phyloP scores from a whole-genome alignment of 2,329 filamentous ascomycete genomes.

The Purpureocillium lavendulum region DNA sequence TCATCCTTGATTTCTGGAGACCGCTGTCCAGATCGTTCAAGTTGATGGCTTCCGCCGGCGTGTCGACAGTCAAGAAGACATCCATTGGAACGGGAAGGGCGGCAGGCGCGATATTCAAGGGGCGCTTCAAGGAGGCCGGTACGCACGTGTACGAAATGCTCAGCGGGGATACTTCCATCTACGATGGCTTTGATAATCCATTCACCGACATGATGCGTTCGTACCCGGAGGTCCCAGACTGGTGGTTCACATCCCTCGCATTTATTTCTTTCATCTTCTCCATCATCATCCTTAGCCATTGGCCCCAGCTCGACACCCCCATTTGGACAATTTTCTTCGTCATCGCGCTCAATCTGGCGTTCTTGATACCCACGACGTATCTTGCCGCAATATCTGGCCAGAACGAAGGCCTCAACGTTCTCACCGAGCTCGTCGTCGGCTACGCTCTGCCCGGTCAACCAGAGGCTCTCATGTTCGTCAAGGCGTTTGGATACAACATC shows the following conservation, averaged over 20 bases:
- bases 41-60: conserved; percentile 13
- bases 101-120: conserved; percentile 16
- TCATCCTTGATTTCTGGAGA: conserved; percentile 23
- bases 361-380: conserved; percentile 30
- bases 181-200: conserved; percentile 32
- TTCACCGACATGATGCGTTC: conserved; percentile 33
- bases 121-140: conserved; percentile 20
- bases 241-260: conserved; percentile 27
- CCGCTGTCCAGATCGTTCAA: conserved; percentile 23
- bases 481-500: conserved; percentile 31
- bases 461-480: conserved; percentile 41
- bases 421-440: conserved; percentile 30
- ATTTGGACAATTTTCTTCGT: conserved; percentile 21
- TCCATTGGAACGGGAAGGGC: conserved; percentile 17
- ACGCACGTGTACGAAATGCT: conserved; percentile 20
- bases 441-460: conserved; percentile 24
- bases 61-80: conserved; percentile 7
- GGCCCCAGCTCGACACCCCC: conserved; percentile 17
- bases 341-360: conserved; percentile 27
- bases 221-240: conserved; percentile 39
- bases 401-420: conserved; percentile 37
- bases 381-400: conserved; percentile 33
- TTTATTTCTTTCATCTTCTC: conserved; percentile 21
- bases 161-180: conserved; percentile 28
- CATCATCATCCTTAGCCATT: conserved; percentile 20